Conservation (phyloP, 768 basidiomycete species). For the Auricularia auricula-judae region DNA sequence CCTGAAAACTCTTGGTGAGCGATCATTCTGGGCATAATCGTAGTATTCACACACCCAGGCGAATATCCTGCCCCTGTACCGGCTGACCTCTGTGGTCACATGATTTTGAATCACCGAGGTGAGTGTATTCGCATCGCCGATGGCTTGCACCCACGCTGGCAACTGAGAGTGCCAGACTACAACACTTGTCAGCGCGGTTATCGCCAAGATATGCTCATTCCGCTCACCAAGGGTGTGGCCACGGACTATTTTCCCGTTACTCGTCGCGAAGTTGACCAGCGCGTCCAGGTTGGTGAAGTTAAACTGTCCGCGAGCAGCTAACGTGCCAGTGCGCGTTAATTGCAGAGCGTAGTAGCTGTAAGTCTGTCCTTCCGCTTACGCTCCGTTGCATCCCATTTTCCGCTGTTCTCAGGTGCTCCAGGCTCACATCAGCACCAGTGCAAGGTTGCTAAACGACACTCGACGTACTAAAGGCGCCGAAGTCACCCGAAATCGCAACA, state of each 20-base stretch:
- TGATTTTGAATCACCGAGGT: conserved; percentile 20
- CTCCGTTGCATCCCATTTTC: background rate
- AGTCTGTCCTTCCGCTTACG: background rate
- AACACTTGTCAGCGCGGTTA: too few relatives aligned
- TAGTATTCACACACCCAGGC: conserved; percentile 22
- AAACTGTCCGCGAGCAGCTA: background rate
- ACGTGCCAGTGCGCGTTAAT: background rate
- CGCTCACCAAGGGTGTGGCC: conserved; percentile 1
- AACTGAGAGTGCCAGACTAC: background rate
- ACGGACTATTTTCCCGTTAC: conserved; percentile 3
- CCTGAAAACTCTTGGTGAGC: conserved; percentile 21
- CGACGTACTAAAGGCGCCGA: background rate
- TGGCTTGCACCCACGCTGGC: conserved; percentile 3
- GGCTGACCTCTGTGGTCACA: conserved; percentile 37
- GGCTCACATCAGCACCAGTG: background rate
- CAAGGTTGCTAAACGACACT: background rate
- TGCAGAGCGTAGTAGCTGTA: background rate
- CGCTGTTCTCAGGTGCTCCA: background rate
- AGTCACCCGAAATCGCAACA: background rate
- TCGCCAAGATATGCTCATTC: background rate
- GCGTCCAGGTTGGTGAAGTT: conserved; percentile 1
- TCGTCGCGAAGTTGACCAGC: conserved; percentile 5
- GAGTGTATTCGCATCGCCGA: background rate
- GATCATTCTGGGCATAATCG: background rate
- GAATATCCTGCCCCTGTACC: conserved; percentile 45